Conservation (phyloP, 1,284 basidiomycete species). For the Waitea zeae region DNA sequence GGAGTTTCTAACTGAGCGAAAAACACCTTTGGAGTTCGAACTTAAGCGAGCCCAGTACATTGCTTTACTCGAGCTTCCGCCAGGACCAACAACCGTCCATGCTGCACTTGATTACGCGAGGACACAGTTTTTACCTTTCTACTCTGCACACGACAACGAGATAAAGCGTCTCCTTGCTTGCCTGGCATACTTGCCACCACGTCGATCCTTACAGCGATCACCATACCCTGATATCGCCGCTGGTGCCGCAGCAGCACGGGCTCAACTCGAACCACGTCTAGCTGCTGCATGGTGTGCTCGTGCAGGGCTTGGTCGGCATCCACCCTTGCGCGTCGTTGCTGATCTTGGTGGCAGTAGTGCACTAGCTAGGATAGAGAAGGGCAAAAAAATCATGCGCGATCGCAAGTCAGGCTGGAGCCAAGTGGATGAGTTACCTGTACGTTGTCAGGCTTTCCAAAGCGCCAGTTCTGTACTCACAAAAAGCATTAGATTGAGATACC, state of each 20-base stretch:
- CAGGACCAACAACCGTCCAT: constrained; percentile 30
- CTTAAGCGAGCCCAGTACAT: constrained; percentile 81
- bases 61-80: constrained; percentile 38
- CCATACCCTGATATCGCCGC: constrained; percentile 62
- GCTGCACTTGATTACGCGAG: constrained; percentile 66
- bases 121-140: constrained; percentile 49
- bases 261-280: constrained; percentile 69
- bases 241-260: constrained; percentile 49
- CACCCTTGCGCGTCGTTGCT: constrained; percentile 73
- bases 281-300: constrained; percentile 80
- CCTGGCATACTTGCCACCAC: constrained; percentile 60
- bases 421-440: constrained; percentile 80
- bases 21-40: constrained; percentile 70
- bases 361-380: constrained; percentile 81
- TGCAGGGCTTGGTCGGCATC: constrained; percentile 75
- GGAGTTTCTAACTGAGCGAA: constrained; percentile 44
- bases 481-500: constrained; percentile 98
- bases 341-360: constrained; percentile 87
- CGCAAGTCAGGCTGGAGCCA: constrained; percentile 84
- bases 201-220: constrained; percentile 43
- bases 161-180: constrained; percentile 69
- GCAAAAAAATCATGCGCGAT: constrained; percentile 82
- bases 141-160: constrained; percentile 42
- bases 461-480: constrained; percentile 19
- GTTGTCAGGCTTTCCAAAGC: constrained; percentile 9